Evolutionary conservation across 1,139 yeast genomes (phyloP), one percentile per base, ranked within the genome.

Genomic region (Suhomyces maxii): DNA sequence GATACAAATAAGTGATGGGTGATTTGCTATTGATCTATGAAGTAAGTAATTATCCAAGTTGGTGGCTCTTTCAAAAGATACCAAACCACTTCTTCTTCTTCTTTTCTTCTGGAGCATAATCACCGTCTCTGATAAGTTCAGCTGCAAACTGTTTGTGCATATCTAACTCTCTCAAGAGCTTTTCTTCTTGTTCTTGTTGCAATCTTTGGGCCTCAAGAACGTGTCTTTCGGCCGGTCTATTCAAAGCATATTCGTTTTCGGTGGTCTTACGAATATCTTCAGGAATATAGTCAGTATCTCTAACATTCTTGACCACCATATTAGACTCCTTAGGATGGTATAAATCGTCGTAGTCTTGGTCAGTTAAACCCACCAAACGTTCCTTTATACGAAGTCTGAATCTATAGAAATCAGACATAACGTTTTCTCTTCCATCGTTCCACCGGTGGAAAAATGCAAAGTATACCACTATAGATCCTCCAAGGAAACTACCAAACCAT

Each of bases 351-450:
- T 72, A 72, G 56, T 88, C 91, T 51, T 76, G 76, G 25, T 77
- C 82, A 3, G 77, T 66, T 49, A 88, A 68, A 1, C 86, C 86
- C 35, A 78, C 56, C 7, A 84, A 44, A 46, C 64, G 55, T 51
- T 84, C 84, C 57, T 86, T 80, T 41, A 78, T 46, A 35, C 76
- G 65, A 42, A 88, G 73, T 52, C 89, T 82, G 35, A 74, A 66
- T 44, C 93, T 65, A 61, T 87, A 83, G 44, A 87, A 82, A 41
- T 78, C 82, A 10, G 88, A 77, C 64, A 88, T 83, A 4, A 86
- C 82, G 57, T 87, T 84, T 52, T 88, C 95, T 55, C 81, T 79
- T 8, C 91, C 91, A 48, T 88, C 95, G 60, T 89, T 87, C 96
- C 96, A 88, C 46, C 91, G 72, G 61, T 84, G 80, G 65, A 87